phyloP scores from a whole-genome alignment of 2,329 filamentous ascomycete genomes.

The Cytospora paraplurivora region DNA sequence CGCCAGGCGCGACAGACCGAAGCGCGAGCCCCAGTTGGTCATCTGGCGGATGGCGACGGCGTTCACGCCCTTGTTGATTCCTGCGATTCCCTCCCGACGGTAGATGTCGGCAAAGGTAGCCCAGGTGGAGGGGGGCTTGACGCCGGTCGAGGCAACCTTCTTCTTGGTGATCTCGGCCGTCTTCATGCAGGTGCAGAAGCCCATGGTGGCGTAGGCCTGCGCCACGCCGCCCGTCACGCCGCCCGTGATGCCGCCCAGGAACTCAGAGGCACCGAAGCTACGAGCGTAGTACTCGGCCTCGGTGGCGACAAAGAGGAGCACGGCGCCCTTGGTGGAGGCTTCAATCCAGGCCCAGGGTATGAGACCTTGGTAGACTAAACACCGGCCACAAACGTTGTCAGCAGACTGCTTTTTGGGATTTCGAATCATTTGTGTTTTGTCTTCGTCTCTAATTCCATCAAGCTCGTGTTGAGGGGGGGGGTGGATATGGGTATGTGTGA shows the following conservation, averaged over 20 bases:
- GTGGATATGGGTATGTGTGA: background rate
- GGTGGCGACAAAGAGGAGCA: slow-evolving; percentile 97
- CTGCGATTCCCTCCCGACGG: slow-evolving; percentile 86
- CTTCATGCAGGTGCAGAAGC: slow-evolving; percentile 99
- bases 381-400: background rate
- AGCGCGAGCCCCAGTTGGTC: slow-evolving; percentile 98
- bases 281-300: slow-evolving; percentile 97
- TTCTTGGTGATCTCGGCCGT: slow-evolving; percentile 99
- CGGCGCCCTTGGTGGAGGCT: slow-evolving; percentile 98
- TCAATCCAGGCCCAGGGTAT: slow-evolving; percentile 99
- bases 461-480: background rate
- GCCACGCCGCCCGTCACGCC: slow-evolving; percentile 94
- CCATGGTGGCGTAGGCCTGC: slow-evolving; percentile 99
- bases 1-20: slow-evolving; percentile 88
- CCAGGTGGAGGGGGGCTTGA: slow-evolving; percentile 87
- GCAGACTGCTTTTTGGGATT: background rate
- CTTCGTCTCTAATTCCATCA: background rate
- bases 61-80: slow-evolving; percentile 99
- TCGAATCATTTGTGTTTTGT: background rate
- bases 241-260: slow-evolving; percentile 83
- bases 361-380: slow-evolving; percentile 95
- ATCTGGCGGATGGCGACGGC: slow-evolving; percentile 98
- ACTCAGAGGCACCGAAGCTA: slow-evolving; percentile 79
- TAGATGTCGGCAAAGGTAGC: slow-evolving; percentile 97
- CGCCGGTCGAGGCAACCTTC: slow-evolving; percentile 83